Evolutionary conservation across 257 asterid species (phyloP), one percentile per base, ranked within the genome.

Genomic region (Penstemon eatonii): DNA sequence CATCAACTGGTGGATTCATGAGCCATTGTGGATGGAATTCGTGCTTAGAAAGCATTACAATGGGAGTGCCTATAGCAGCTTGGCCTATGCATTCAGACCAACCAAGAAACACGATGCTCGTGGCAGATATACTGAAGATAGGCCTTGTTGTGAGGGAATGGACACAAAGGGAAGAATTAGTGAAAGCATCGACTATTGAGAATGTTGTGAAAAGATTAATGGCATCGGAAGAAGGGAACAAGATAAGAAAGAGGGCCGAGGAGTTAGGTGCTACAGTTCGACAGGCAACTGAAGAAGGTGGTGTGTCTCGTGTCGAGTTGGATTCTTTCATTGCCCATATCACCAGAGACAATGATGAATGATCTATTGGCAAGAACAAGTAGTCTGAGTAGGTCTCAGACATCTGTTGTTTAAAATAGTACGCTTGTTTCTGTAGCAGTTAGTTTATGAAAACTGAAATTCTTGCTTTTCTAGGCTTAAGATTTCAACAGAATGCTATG

Each of bases 71-170:
- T 0, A 70, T 86, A 0, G 85, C 79, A 0, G 76, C 85, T 0
- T 86, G 88, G 93, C 90, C 93, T 0, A 82, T 84, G 88, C 86
- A 86, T 38, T 76, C 82, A 0, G 90, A 84, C 40, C 93, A 86
- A 67, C 86, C 88, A 0, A 75, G 56, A 7, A 86, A 82, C 7
- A 70, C 78, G 0, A 0, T 72, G 0, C 55, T 84, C 11, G 69
- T 84, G 43, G 74, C 86, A 0, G 67, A 61, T 5, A 65, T 82
- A 40, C 13, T 86, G 69, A 60, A 72, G 51, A 54, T 72, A 0
- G 93, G 83, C 0, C 7, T 85, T 39, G 46, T 56, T 8, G 79
- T 79, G 2, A 75, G 67, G 83, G 88, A 84, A 4, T 82, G 89
- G 89, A 46, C 11, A 4, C 1, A 33, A 4, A 39, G 74, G 42